Evolutionary conservation across 768 basidiomycete species (phyloP), one percentile per base, ranked within the genome.

Genomic region (Trametes punicea): DNA sequence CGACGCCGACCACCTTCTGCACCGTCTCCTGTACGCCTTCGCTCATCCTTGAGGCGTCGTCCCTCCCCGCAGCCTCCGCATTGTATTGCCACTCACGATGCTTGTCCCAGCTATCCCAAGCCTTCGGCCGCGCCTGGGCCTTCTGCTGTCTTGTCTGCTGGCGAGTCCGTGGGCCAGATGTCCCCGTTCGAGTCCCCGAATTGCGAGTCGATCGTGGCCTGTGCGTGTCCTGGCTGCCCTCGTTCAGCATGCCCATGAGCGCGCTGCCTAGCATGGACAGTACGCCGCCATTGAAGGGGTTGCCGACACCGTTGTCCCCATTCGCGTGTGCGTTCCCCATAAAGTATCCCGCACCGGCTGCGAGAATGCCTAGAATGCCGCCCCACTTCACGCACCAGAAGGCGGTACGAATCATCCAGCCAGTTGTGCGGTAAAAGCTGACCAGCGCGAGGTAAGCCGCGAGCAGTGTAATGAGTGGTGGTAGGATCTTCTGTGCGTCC

Each of bases 311-410:
- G 36, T 69, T 73, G 52, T 70, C 72, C 26, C 67, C 70, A 46
- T 62, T 57, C 15, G 62, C 65, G 26, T 66, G 52, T n/a, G 66
- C 62, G 54, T 57, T 60, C 9, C 74, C 77, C 67, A 81, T 69
- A 45, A 81, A 70, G 79, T 81, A 89, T 9, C 82, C 83, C 15
- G 71, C 67, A 7, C 74, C 76, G 6, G 78, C 84, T n/a, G 79
- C 76, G 7, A 85, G 63, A 2, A 75, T 69, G 11, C 75, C 79
- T 8, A 89, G 57, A 44, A 93, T 71, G 10, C 75, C 71, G 21
- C 85, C 86, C 90, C 90, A 93, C 71, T 93, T 93, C 64, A 88
- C 67, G 64, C 89, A 78, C 77, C 81, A 90, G 61, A 90, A 69
- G 25, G 71, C 74, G 30, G 81, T 81, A 57, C 87, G 80, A 60